phyloP scores from a whole-genome alignment of 2,329 filamentous ascomycete genomes.

The Botrytis porri region DNA sequence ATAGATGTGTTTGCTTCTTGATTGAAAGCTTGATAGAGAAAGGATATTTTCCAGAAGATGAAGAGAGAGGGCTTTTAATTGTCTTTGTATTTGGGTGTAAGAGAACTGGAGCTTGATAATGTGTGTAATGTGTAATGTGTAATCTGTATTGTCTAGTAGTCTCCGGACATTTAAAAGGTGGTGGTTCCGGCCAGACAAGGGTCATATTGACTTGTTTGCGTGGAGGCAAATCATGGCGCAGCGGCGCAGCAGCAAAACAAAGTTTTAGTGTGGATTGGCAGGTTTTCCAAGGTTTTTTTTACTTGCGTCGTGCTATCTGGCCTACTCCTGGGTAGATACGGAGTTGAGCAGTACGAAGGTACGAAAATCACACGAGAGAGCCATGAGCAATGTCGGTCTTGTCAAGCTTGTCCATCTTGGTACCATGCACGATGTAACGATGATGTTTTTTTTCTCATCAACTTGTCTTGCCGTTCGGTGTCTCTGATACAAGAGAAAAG shows the following conservation, averaged over 20 bases:
- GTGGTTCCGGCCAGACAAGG: background rate
- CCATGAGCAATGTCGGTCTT: background rate
- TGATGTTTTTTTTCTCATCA: background rate
- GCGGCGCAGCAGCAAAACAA: slow-evolving; percentile 7
- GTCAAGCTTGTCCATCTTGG: background rate
- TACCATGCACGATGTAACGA: background rate
- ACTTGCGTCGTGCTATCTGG: background rate
- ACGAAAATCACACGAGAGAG: background rate
- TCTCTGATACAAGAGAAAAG: background rate
- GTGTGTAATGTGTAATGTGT: too few relatives aligned
- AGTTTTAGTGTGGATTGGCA: background rate
- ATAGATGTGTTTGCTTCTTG: background rate
- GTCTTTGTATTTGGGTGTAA: slow-evolving; percentile 12
- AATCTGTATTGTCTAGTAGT: background rate
- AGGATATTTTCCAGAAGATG: background rate
- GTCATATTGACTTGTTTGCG: background rate
- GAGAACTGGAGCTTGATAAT: slow-evolving; percentile 13
- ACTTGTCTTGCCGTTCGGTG: background rate
- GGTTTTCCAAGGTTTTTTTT: too few relatives aligned
- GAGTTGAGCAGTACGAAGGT: background rate
- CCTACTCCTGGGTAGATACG: too few relatives aligned
- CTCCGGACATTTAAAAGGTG: slow-evolving; percentile 17
- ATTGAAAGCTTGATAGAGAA: background rate
- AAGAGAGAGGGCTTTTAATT: background rate
- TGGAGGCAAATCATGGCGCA: slow-evolving; percentile 5